Evolutionary conservation across 2,329 filamentous ascomycete species (phyloP), one percentile per base, ranked within the genome.

Genomic region (Allantophomopsis lycopodina): DNA sequence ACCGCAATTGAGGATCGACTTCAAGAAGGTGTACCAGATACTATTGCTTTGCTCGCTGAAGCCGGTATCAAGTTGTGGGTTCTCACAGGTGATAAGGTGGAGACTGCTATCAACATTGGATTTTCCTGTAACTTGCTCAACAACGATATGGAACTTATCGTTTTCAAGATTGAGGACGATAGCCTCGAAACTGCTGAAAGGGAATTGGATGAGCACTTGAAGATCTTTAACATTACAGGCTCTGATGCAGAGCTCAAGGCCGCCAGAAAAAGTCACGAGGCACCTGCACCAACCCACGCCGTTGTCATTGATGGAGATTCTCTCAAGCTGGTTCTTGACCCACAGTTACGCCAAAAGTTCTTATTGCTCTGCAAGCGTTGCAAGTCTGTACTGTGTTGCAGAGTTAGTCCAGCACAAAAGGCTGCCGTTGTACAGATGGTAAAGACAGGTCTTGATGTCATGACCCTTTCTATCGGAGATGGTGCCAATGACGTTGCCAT

Each of bases 41-140:
- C 91, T 0, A 98, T 98, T 51, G 83, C 82, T 38, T 65, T 98
- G 35, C 76, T 98, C 39, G 89, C 82, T 21, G 77, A 87, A 53
- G 91, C 91, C 40, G 93, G 93, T 57, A 95, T 98, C 61, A 98
- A 98, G 62, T 74, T 98, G 7, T 98, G 91, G 91, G 91, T 98
- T 40, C 66, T 98, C 47, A 98, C 91, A 13, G 91, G 93, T 46
- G 91, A 98, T 69, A 98, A 96, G 62, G 89, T 96, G 23, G 91
- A 98, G 63, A 98, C 91, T 17, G 91, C 93, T 42, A 98, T 98
- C 76, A 98, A 98, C 63, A 98, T 98, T 55, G 91, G 91, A 2
- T 98, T 96, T 62, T 98, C 93, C 10, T 98, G 93, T 66, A 98
- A 98, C 51, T 70, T 98, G 23, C 73, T 98, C 40, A 87, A 89